Evolutionary conservation across 331 rosid species (phyloP).

Genomic region (Saraca asoca): DNA sequence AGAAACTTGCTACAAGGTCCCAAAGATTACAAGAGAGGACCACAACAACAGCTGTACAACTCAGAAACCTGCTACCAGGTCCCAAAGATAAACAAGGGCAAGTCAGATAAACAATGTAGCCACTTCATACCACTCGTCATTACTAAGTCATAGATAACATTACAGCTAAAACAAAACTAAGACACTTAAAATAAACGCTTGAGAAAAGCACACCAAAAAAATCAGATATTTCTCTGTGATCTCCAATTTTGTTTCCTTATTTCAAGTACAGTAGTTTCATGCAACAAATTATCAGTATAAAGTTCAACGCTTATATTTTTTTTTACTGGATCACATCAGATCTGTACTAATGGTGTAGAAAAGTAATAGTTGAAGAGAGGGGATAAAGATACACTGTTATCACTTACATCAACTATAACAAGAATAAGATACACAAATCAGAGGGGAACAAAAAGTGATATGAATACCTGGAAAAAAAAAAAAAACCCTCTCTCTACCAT

Average conservation of each 20-base stretch:
- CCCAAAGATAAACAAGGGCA: slow-evolving; percentile 9
- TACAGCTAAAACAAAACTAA: not conserved
- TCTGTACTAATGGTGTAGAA: not conserved
- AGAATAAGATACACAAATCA: not conserved
- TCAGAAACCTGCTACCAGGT: slow-evolving; percentile 36
- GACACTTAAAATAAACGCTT: not conserved
- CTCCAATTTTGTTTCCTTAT: slow-evolving; percentile 28
- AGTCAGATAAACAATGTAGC: slow-evolving; percentile 12
- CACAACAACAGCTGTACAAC: slow-evolving; percentile 31
- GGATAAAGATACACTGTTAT: not conserved
- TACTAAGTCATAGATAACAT: slow-evolving; percentile 3
- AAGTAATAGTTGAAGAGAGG: slow-evolving; percentile 3
- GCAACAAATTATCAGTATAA: not conserved
- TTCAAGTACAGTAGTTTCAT: not conserved
- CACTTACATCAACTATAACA: not conserved
- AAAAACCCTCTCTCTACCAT: not conserved
- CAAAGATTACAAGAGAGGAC: slow-evolving; percentile 1
- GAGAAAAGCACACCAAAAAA: slow-evolving; percentile 27
- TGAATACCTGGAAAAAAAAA: not conserved
- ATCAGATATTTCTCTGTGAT: not conserved
- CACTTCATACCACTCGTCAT: slow-evolving; percentile 10
- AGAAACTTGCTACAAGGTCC: slow-evolving; percentile 38
- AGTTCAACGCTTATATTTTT: slow-evolving; percentile 4
- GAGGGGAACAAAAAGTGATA: not conserved
- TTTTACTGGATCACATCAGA: slow-evolving; percentile 6